Evolutionary conservation across 352 stramenopile species (phyloP).

Genomic region (Pythium chondricola): DNA sequence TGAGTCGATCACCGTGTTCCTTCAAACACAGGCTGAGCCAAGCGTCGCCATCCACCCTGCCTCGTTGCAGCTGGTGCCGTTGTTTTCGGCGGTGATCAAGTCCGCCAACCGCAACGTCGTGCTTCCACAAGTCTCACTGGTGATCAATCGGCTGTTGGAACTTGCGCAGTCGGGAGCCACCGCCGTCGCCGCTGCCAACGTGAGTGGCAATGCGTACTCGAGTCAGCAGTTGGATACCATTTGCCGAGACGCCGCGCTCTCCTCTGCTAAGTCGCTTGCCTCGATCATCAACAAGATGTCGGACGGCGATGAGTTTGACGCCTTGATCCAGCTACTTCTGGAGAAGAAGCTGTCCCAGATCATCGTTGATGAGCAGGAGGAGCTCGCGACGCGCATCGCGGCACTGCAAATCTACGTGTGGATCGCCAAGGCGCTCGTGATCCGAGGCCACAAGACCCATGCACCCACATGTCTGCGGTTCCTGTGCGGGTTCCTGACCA

Average conservation of each 20-base stretch:
- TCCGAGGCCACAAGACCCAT: constrained; percentile 65
- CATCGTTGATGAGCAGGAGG: constrained; percentile 35
- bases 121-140: constrained; percentile 50
- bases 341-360: constrained; percentile 55
- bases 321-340: constrained; percentile 63
- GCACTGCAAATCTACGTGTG: constrained; percentile 82
- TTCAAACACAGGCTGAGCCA: constrained; percentile 31
- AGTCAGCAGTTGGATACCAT: constrained; percentile 31
- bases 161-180: constrained; percentile 42
- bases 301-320: constrained; percentile 72
- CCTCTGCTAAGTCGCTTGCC: constrained; percentile 64
- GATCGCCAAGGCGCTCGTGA: constrained; percentile 77
- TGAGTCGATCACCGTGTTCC: constrained; percentile 50
- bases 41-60: constrained; percentile 23
- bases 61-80: constrained; percentile 61
- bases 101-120: constrained; percentile 51
- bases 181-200: constrained; percentile 4
- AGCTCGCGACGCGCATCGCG: constrained; percentile 37
- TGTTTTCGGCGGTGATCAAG: constrained; percentile 77
- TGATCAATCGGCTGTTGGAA: constrained; percentile 76
- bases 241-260: constrained; percentile 46
- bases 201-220: constrained; percentile 4
- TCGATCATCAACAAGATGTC: constrained; percentile 87
- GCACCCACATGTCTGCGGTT: constrained; percentile 65
- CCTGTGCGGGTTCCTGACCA: constrained; percentile 57